Evolutionary conservation across 1,139 yeast species (phyloP).

Genomic region (Saccharomyces hybrid): DNA sequence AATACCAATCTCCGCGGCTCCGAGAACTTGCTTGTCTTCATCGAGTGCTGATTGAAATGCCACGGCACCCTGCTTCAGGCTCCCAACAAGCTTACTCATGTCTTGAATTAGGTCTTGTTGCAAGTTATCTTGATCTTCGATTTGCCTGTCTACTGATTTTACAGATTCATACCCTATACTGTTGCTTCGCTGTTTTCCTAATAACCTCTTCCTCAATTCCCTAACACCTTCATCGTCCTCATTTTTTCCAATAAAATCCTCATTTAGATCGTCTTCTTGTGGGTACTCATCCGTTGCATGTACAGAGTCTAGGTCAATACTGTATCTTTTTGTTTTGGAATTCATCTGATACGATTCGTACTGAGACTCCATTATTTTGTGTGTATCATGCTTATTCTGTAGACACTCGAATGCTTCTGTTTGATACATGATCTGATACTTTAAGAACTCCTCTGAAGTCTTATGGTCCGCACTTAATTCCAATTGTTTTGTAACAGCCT

Average conservation of each 20-base stretch:
- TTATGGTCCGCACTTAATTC: neutral
- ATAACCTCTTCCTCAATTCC: constrained; percentile 29
- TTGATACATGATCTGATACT: constrained; percentile 11
- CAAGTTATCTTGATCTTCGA: constrained; percentile 32
- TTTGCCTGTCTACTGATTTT: constrained; percentile 29
- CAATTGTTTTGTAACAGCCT: constrained; percentile 4
- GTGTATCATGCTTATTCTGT: constrained; percentile 5
- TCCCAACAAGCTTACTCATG: constrained; percentile 33
- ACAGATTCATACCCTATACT: constrained; percentile 10
- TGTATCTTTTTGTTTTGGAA: constrained; percentile 20
- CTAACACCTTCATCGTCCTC: constrained; percentile 24
- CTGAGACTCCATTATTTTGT: constrained; percentile 7
- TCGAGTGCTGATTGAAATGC: constrained; percentile 35
- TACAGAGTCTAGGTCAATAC: constrained; percentile 27
- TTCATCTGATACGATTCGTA: constrained; percentile 15
- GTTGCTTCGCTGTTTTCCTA: constrained; percentile 18
- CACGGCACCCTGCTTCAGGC: constrained; percentile 34
- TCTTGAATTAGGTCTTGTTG: constrained; percentile 34
- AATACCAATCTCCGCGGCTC: constrained; percentile 37
- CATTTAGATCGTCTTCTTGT: constrained; percentile 1
- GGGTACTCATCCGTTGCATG: constrained; percentile 3
- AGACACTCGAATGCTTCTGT: constrained; percentile 10
- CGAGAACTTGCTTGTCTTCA: constrained; percentile 33
- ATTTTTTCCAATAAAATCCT: constrained; percentile 4
- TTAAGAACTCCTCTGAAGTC: neutral